Base-by-base conservation (phyloP, 176 grass and related monocot genomes). In the Oropetium thomaeum region DNA sequence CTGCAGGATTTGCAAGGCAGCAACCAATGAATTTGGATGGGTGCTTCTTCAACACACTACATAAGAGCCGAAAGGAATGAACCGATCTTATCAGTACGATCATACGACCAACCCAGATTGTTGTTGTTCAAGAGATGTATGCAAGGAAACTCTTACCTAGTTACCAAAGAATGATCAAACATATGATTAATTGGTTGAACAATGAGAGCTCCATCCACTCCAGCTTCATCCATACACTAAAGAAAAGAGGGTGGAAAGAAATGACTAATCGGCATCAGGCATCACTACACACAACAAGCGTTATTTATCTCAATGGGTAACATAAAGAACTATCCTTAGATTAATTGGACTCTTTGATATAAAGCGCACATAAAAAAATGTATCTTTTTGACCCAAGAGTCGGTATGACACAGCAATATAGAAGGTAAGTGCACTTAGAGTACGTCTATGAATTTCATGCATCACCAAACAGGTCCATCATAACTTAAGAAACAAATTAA, bases 121-220 rank as follows among this genome's bases (percentile, higher is more conserved):
- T 34, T 25, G 30, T 76, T 76, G 4, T 0, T 31, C 5, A 37
- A 34, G n/a, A 9, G 61, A 64, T 10, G 15, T 23, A 62, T 40
- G 4, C 22, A 58, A 58, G 26, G 49, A 67, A 73, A 10, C 0
- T 40, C 16, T 74, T 90, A 93, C 90, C 93, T 93, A 77, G 87
- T 89, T 26, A 93, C 85, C 49, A 88, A 87, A 20, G 93, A 97
- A 68, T 97, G 90, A 38, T 93, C 83, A 70, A 97, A 97, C 90
- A 88, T 93, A 75, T 97, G 90, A 77, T 97, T 93, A 75, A 87
- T 85, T 10, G 93, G 93, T 41, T 97, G 90, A 71, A 97, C 90
- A 88, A 97, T 87, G 55, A 97, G 82, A 41, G 90, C 87, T 38
- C 93, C 85, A 38, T 90, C 93, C 28, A 97, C 90, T 81, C 90